These are phyloP conservation scores for Solanum peruvianum DNA, from an alignment of 257 asterid species.

Conservation along the genomic window DNA sequence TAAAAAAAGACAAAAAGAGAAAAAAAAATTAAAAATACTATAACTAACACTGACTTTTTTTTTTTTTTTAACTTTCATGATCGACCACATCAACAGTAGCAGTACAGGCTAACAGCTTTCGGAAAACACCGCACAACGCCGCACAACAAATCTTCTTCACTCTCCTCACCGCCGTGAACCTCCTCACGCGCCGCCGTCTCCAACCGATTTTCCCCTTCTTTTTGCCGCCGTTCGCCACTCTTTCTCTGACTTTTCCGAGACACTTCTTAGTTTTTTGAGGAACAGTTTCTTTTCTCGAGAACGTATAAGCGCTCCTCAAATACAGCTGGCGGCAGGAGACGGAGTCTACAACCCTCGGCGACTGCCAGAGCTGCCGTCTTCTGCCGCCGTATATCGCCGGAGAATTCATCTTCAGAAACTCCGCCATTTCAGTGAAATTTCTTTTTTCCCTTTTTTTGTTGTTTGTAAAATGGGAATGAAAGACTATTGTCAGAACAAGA, in stretches of 20 bases:
- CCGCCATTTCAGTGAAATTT: neutral
- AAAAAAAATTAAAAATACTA: neutral
- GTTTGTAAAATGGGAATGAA: neutral
- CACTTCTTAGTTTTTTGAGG: constrained; percentile 50
- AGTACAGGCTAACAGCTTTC: constrained; percentile 41
- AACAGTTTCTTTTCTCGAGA: constrained; percentile 50
- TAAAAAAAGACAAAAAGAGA: neutral
- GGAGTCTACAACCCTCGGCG: constrained; percentile 37
- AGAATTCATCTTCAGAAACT: neutral
- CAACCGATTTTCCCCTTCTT: neutral
- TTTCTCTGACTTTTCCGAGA: constrained; percentile 32
- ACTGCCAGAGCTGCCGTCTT: constrained; percentile 19
- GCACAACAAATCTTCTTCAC: constrained; percentile 34
- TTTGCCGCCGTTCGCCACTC: constrained; percentile 12
- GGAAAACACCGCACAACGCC: constrained; percentile 30
- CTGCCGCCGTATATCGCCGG: constrained; percentile 16
- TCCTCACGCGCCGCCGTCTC: constrained; percentile 2
- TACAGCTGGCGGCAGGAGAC: constrained; percentile 56
- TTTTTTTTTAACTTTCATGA: neutral
- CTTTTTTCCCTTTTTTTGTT: neutral
- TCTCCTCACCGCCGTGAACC: constrained; percentile 8
- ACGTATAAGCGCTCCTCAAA: constrained; percentile 47
- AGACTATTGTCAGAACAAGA: neutral
- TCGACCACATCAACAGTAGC: constrained; percentile 42
- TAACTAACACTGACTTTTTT: neutral